phyloP scores from a whole-genome alignment of 345 rosid species.

The Viola odorata region DNA sequence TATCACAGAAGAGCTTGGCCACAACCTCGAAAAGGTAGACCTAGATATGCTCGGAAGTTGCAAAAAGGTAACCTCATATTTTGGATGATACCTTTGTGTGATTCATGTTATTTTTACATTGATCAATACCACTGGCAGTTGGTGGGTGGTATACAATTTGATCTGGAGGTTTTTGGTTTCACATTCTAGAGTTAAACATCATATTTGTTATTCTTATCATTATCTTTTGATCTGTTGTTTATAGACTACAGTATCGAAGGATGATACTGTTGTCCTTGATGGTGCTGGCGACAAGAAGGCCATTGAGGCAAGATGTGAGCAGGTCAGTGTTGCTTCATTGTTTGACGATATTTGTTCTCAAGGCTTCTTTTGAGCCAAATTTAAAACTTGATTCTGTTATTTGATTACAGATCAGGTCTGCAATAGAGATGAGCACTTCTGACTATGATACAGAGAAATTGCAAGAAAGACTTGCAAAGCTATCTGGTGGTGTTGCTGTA shows the following conservation, averaged over 20 bases:
- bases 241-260: conserved; percentile 80
- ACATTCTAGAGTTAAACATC: background rate
- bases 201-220: background rate
- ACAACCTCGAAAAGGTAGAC: conserved; percentile 88
- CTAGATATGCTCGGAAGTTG: conserved; percentile 79
- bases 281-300: conserved; percentile 93
- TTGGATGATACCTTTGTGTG: background rate
- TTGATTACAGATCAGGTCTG: conserved; percentile 55
- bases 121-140: background rate
- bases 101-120: background rate
- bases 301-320: conserved; percentile 85
- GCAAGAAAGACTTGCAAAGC: conserved; percentile 92
- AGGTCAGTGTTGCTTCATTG: conserved; percentile 37
- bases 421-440: conserved; percentile 72
- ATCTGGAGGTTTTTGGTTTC: background rate
- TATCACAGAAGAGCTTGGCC: conserved; percentile 89
- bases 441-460: conserved; percentile 91
- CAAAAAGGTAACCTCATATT: conserved; percentile 56
- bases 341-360: background rate
- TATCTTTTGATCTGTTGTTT: conserved; percentile 7
- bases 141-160: background rate
- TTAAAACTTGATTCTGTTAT: background rate
- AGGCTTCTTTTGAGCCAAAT: background rate
- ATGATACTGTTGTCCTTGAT: conserved; percentile 82
- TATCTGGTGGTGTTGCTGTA: conserved; percentile 96